These are phyloP conservation scores for Penicillium sumatraense DNA, from an alignment of 2,329 filamentous ascomycete species.

Conservation along the genomic window DNA sequence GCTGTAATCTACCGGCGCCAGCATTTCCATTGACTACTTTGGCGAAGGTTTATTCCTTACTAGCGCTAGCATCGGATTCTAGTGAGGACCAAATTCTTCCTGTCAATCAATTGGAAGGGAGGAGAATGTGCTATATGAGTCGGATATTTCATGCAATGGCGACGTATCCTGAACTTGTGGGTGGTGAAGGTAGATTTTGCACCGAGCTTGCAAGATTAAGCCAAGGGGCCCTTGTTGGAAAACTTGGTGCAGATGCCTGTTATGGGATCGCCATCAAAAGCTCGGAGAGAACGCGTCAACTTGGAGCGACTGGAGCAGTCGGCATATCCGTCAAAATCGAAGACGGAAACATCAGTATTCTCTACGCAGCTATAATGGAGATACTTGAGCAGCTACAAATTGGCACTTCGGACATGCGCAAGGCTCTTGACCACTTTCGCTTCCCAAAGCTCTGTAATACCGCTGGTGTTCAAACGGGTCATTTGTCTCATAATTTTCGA, in stretches of 20 bases:
- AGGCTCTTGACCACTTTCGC: too few species aligned
- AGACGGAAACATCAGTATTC: slow-evolving; percentile 50
- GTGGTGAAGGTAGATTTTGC: slow-evolving; percentile 53
- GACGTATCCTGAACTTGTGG: slow-evolving; percentile 49
- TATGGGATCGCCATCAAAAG: slow-evolving; percentile 51
- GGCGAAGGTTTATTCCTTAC: slow-evolving; percentile 43
- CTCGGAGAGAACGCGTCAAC: slow-evolving; percentile 40
- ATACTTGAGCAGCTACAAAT: slow-evolving; percentile 51
- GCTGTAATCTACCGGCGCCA: slow-evolving; percentile 55
- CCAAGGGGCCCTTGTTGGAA: slow-evolving; percentile 47
- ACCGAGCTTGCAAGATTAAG: slow-evolving; percentile 51
- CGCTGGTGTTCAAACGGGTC: too few species aligned
- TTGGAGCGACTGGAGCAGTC: slow-evolving; percentile 45
- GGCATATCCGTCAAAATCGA: slow-evolving; percentile 56
- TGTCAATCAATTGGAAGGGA: too few species aligned
- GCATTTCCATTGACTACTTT: slow-evolving; percentile 46
- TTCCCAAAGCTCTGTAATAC: too few species aligned
- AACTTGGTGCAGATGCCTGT: slow-evolving; percentile 56
- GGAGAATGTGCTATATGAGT: too few species aligned
- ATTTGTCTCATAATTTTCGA: too few species aligned
- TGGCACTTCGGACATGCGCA: slow-evolving; percentile 35
- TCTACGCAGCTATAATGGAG: slow-evolving; percentile 52
- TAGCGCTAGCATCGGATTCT: too few species aligned
- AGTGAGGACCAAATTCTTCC: too few species aligned
- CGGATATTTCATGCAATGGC: slow-evolving; percentile 51